A percentile compares a stretch with the other conserved stretches of the same genome.
These are phyloP conservation scores for Pluteus cervinus DNA, from an alignment of 768 basidiomycete genomes.

Conservation along the genomic window DNA sequence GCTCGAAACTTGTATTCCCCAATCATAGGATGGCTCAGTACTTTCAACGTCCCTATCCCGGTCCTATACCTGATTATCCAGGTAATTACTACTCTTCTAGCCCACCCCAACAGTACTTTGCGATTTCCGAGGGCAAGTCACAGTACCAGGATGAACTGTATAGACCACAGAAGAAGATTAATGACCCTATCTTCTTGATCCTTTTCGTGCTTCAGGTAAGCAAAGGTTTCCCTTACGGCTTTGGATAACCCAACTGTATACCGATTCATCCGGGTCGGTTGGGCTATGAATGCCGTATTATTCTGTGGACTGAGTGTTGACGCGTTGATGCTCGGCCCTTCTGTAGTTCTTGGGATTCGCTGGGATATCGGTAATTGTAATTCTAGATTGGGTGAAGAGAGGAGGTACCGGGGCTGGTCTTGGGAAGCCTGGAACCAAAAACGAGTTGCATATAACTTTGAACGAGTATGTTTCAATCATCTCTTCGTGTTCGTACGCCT, in stretches of 20 bases:
- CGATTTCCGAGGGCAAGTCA: conserved; percentile 42
- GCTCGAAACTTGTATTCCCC: too few relatives aligned
- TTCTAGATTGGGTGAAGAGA: conserved; percentile 54
- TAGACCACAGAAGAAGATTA: conserved; percentile 61
- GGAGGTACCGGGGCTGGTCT: conserved; percentile 73
- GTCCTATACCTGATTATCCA: conserved; percentile 15
- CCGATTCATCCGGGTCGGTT: too few relatives aligned
- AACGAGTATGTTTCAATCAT: conserved; percentile 49
- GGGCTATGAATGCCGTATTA: too few relatives aligned
- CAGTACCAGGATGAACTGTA: conserved; percentile 61
- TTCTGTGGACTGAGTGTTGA: too few relatives aligned
- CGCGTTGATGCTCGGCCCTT: neutral
- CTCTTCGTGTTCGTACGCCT: neutral
- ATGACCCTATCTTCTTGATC: conserved; percentile 67
- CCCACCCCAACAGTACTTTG: conserved; percentile 14
- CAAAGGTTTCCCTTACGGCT: conserved; percentile 8
- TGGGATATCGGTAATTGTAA: conserved; percentile 57
- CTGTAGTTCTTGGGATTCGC: conserved; percentile 61
- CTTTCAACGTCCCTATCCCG: conserved; percentile 7
- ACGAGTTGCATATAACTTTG: conserved; percentile 57
- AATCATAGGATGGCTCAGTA: too few relatives aligned
- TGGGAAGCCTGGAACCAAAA: conserved; percentile 48
- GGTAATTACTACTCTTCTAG: conserved; percentile 22
- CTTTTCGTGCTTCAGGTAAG: conserved; percentile 71
- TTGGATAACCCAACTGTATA: too few relatives aligned